These are phyloP conservation scores for Lentinula boryana DNA, from an alignment of 768 basidiomycete genomes.

Conservation along the genomic window DNA sequence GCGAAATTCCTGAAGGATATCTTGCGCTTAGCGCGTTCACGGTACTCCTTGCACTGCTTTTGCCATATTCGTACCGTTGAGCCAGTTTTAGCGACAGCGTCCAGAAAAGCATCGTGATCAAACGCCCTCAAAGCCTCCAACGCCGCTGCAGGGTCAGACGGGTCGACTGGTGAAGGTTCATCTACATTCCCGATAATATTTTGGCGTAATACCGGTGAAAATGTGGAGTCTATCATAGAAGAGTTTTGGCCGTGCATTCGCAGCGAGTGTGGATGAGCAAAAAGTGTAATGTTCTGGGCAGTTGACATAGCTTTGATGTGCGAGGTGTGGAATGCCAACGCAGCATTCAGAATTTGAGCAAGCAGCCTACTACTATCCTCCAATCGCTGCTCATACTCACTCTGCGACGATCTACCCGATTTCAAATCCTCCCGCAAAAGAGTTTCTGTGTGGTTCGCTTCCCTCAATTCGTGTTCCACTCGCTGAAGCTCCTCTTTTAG, in stretches of 20 bases:
- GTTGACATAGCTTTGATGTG: conserved; percentile 67
- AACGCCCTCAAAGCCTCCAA: conserved; percentile 67
- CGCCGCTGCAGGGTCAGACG: conserved; percentile 65
- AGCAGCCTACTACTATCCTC: conserved; percentile 65
- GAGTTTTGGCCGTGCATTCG: conserved; percentile 23
- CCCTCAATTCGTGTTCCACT: conserved; percentile 63
- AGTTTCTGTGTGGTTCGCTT: conserved; percentile 60
- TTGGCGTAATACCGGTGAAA: conserved; percentile 45
- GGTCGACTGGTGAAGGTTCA: conserved; percentile 74
- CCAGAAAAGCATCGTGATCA: conserved; percentile 82
- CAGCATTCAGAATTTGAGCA: conserved; percentile 78
- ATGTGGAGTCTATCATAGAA: conserved; percentile 41
- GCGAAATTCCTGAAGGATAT: conserved; percentile 95
- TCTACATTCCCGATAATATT: conserved; percentile 47
- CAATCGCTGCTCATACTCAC: conserved; percentile 58
- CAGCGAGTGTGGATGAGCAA: conserved; percentile 42
- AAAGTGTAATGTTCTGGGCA: conserved; percentile 49
- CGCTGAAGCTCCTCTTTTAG: conserved; percentile 70
- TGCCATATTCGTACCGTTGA: conserved; percentile 93
- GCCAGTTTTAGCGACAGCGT: conserved; percentile 76
- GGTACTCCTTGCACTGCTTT: conserved; percentile 93
- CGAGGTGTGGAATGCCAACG: conserved; percentile 69
- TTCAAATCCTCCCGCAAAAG: conserved; percentile 71
- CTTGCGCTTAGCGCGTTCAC: conserved; percentile 93
- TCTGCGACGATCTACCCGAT: conserved; percentile 61